Evolutionary conservation across 176 grass and related monocot species (phyloP).

Genomic region (Tillandsia fasciculata): DNA sequence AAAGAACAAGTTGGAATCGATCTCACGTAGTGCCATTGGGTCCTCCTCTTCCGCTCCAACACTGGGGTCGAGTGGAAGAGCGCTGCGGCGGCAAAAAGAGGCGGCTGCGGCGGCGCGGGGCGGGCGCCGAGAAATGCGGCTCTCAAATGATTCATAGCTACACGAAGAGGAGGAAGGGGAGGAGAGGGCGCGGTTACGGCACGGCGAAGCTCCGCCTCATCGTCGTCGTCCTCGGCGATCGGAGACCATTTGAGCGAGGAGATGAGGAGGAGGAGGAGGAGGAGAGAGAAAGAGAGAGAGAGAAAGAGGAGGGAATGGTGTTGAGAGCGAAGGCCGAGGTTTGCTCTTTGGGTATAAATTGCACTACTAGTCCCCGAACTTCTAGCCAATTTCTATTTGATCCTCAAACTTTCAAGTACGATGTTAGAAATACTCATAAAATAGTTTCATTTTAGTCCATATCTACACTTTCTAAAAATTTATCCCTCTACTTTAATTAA

Average conservation of each 20-base stretch:
- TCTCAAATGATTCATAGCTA: slow-evolving; percentile 26
- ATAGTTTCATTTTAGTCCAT: no score
- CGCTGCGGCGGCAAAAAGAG: slow-evolving; percentile 19
- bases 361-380: no score
- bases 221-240: background rate
- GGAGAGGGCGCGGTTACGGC: background rate
- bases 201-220: background rate
- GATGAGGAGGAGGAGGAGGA: background rate
- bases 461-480: no score
- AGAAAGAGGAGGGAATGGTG: background rate
- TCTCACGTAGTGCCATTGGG: slow-evolving; percentile 60
- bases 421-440: no score
- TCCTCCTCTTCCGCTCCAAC: slow-evolving; percentile 59
- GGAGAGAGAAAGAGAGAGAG: slow-evolving; percentile 3
- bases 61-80: slow-evolving; percentile 68
- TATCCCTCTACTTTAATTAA: no score
- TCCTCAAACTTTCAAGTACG: no score
- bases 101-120: slow-evolving; percentile 6
- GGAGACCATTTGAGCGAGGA: no score
- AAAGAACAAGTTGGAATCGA: background rate
- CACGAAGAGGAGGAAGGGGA: background rate
- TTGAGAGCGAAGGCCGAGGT: no score
- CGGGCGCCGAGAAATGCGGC: slow-evolving; percentile 20
- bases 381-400: no score
- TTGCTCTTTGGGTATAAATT: no score